These are phyloP conservation scores for Mimosa pudica DNA, from an alignment of 306 rosid species.

Conservation along the genomic window DNA sequence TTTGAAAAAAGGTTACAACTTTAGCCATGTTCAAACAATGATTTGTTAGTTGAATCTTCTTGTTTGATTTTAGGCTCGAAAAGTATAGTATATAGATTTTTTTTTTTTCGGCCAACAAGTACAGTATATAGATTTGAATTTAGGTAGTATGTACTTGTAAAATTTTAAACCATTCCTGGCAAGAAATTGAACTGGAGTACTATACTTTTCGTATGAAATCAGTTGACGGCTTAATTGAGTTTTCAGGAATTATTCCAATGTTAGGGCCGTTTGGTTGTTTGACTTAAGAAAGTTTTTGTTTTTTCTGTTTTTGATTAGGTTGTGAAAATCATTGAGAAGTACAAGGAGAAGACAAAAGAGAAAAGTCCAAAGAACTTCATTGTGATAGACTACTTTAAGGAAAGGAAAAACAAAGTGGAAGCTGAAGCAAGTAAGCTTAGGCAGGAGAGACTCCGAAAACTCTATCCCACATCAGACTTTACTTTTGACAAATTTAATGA, in stretches of 20 bases:
- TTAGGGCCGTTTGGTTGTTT: neutral
- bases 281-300: neutral
- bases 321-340: neutral
- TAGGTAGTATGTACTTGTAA: no score
- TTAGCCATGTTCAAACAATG: neutral
- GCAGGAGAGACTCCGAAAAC: neutral
- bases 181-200: no score
- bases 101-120: no score
- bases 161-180: no score
- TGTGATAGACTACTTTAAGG: constrained; percentile 25
- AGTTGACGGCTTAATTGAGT: no score
- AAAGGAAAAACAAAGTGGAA: constrained; percentile 26
- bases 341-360: neutral
- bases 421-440: neutral
- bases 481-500: neutral
- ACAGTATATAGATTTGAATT: no score
- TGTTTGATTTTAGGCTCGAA: no score
- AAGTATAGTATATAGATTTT: no score
- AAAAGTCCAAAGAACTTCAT: constrained; percentile 2
- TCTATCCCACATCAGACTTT: constrained; percentile 37
- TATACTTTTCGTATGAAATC: no score
- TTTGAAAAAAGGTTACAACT: neutral
- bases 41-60: no score
- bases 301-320: neutral
- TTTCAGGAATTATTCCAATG: neutral